These are phyloP conservation scores for Blepharisma japonicum DNA, from an alignment of 73 alveolate species.

Conservation along the genomic window DNA sequence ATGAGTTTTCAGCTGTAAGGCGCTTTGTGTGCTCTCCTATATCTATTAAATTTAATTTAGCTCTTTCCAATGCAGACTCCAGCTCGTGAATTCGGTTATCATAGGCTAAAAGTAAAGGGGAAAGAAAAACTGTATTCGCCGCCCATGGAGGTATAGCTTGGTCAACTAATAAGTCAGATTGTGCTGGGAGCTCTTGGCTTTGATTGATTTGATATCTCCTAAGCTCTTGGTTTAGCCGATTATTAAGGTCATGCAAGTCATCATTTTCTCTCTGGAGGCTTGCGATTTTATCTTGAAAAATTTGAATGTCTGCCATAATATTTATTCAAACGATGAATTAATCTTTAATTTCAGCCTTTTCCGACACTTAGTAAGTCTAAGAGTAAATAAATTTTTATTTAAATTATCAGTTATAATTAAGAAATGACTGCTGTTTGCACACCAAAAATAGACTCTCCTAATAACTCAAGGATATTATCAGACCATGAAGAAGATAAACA, in stretches of 20 bases:
- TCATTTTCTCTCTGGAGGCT: background rate
- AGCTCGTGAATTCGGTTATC: conserved; percentile 30
- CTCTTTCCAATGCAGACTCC: background rate
- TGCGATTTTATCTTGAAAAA: background rate
- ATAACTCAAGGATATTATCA: too few relatives aligned
- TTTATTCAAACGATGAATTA: too few relatives aligned
- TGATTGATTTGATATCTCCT: background rate
- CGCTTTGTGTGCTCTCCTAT: background rate
- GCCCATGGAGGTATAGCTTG: conserved; percentile 31
- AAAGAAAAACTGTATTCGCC: conserved; percentile 23
- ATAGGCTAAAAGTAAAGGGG: conserved; percentile 30
- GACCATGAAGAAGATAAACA: too few relatives aligned
- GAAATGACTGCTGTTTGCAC: too few relatives aligned
- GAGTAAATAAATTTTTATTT: too few relatives aligned
- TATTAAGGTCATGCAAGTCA: background rate
- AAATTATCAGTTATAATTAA: too few relatives aligned
- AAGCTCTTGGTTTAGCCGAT: conserved; percentile 1
- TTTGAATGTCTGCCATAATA: too few relatives aligned
- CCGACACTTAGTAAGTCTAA: too few relatives aligned
- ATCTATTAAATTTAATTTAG: background rate
- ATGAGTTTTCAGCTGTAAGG: conserved; percentile 19
- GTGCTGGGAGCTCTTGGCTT: background rate
- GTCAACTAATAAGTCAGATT: background rate
- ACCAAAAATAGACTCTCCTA: too few relatives aligned
- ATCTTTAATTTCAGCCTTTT: too few relatives aligned